Evolutionary conservation across 805 yeast species (phyloP).

Genomic region (Metschnikowia lochheadii): DNA sequence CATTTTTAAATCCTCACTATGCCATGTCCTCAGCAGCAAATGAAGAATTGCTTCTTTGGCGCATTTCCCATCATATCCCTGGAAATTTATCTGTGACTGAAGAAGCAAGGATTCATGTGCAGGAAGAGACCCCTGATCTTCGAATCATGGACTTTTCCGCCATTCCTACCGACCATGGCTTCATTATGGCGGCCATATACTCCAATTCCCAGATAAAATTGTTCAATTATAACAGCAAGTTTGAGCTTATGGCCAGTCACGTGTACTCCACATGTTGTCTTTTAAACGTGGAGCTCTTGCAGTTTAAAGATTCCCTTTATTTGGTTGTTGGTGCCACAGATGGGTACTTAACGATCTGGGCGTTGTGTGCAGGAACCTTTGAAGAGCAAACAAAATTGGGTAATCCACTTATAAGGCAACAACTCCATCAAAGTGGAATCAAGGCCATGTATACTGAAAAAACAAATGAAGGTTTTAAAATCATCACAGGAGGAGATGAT

Average conservation of each 20-base stretch:
- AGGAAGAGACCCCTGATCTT: slow-evolving; percentile 65
- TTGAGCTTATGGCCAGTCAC: slow-evolving; percentile 44
- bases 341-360: slow-evolving; percentile 67
- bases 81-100: slow-evolving; percentile 45
- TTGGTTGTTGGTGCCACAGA: slow-evolving; percentile 70
- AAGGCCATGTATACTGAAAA: slow-evolving; percentile 48
- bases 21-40: slow-evolving; percentile 66
- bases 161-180: slow-evolving; percentile 40
- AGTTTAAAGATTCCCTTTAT: slow-evolving; percentile 22
- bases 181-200: slow-evolving; percentile 65
- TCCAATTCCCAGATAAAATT: slow-evolving; percentile 77
- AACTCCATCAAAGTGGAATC: slow-evolving; percentile 82
- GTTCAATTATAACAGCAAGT: slow-evolving; percentile 52
- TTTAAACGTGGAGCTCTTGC: slow-evolving; percentile 52
- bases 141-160: slow-evolving; percentile 80
- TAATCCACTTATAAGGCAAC: slow-evolving; percentile 37
- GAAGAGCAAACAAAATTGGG: slow-evolving; percentile 15
- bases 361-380: background rate
- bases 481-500: slow-evolving; percentile 91
- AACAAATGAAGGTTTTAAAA: slow-evolving; percentile 15
- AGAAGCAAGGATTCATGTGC: slow-evolving; percentile 52
- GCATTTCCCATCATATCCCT: slow-evolving; percentile 35
- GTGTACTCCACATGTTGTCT: slow-evolving; percentile 74
- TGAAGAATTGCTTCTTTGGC: slow-evolving; percentile 87
- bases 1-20: slow-evolving; percentile 49